Evolutionary conservation across 495 filamentous ascomycete species (phyloP), one percentile per base, ranked within the genome.

Genomic region (Penicillium simplicissimum): DNA sequence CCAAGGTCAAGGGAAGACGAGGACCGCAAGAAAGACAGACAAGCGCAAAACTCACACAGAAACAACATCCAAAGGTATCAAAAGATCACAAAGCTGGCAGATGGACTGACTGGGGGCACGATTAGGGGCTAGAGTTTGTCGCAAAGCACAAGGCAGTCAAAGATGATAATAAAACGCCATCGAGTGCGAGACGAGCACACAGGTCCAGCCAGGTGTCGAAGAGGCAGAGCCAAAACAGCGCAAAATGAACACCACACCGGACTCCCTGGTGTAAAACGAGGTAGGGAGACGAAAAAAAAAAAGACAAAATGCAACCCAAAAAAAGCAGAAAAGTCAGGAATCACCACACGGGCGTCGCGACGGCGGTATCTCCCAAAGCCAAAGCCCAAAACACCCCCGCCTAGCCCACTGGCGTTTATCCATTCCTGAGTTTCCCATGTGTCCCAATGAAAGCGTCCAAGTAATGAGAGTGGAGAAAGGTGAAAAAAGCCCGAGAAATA

Each of bases 191-290:
- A 77, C 63, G 69, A 79, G 77, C 78, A 81, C 78, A 74, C 78
- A 81, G 78, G 78, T 78, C 78, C 78, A 81, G 78, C 78, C 78
- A 68, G 75, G 77, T 79, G 78, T 77, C 69, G 74, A 74, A 68
- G 67, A 68, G 69, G 57, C 59, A 69, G 73, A 64, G 71, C 47
- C 23, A 36, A 58, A 58, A 52, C 21, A 75, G 72, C 51, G 51
- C 51, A 53, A 55, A 55, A 71, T 62, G 65, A 75, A 79, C 76
- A 79, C 74, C 77, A 74, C 71, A 81, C 77, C 76, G 71, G 75
- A 81, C 77, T 80, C 78, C 78, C 72, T 78, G 73, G 75, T 76
- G 74, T 66, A 71, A 74, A 66, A 66, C 66, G 48, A 67, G 62
- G 61, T 59, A 63, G 55, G 67, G 51, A 58, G 52, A 53, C 61